Percentiles rank a stretch among this genome's conserved stretches.
These are phyloP conservation scores for Simmondsia chinensis DNA, from an alignment of 148 eudicot genomes.

Conservation along the genomic window DNA sequence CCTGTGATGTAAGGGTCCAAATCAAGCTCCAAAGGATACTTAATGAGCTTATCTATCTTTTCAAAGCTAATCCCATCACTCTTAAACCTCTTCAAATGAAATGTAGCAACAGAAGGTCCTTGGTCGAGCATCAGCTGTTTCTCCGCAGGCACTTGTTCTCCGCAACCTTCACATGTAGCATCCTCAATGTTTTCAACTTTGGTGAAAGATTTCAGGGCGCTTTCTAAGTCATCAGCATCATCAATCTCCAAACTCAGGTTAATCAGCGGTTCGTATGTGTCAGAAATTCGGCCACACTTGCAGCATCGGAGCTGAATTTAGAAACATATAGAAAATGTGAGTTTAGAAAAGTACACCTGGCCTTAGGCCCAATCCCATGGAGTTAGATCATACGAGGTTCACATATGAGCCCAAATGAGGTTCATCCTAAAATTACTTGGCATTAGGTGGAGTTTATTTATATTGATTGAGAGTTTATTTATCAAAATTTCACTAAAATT, in stretches of 20 bases:
- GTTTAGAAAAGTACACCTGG: too few relatives aligned
- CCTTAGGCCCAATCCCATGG: too few relatives aligned
- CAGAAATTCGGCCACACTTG: conserved; percentile 67
- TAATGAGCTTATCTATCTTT: conserved; percentile 69
- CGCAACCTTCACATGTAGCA: conserved; percentile 65
- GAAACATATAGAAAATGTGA: neutral
- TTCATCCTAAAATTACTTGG: too few relatives aligned
- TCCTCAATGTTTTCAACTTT: conserved; percentile 84
- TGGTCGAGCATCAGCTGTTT: conserved; percentile 77
- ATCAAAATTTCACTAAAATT: too few relatives aligned
- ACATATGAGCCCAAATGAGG: too few relatives aligned
- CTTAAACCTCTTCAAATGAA: conserved; percentile 93
- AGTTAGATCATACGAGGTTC: too few relatives aligned
- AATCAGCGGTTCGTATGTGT: conserved; percentile 62
- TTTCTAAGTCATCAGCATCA: conserved; percentile 35
- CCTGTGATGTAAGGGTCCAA: conserved; percentile 42
- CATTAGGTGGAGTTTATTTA: too few relatives aligned
- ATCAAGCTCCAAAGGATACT: conserved; percentile 69
- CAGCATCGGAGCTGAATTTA: conserved; percentile 62
- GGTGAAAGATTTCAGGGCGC: conserved; percentile 77
- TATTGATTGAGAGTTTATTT: too few relatives aligned
- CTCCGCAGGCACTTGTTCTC: conserved; percentile 67
- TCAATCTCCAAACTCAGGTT: conserved; percentile 92
- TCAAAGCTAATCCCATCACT: conserved; percentile 54
- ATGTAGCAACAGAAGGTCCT: conserved; percentile 58